Evolutionary conservation across 306 rosid species (phyloP), one percentile per base, ranked within the genome.

Genomic region (Dalbergia oliveri): DNA sequence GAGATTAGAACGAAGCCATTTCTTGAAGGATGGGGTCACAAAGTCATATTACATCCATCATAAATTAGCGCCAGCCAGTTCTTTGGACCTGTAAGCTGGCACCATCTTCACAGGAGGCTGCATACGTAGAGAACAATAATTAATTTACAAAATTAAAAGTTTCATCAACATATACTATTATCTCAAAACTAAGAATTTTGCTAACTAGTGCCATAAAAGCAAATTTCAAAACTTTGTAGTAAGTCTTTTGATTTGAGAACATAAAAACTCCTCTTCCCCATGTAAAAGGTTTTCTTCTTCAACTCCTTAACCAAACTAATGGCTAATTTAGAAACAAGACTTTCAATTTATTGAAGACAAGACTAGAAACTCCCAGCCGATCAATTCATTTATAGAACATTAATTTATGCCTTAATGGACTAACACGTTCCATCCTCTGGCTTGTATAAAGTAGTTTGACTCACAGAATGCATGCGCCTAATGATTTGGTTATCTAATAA

Each of bases 61-160:
- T 73, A 79, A 84, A 79, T 76, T 64, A 49, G 83, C 65, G 31
- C 69, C 62, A 51, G 77, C 72, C 76, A 88, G 90, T 79, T 86
- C 90, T 75, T 88, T 88, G 34, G 69, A 73, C 64, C 81, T 72
- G 80, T 31, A 14, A 18, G 70, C 76, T 13, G 73, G 79, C 81
- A 81, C 86, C n/a, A 79, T 86, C 75, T 85, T 66, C 47, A 84
- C 92, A 57, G 99, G 97, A 66, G 78, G 84, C 91, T 86, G 87
- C 85, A 86, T 80, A 73, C 56, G 70, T 53, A 61, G 14, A 26
- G 35, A 56, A 79, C 65, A 79, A 21, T 4, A 73, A 47, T 63
- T 53, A 51, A 79, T 54, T 62, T 21, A 63, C 31, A 61, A 78
- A 77, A 81, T 70, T 64, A n/a, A 47, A 62, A 57, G 4, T 0